Evolutionary conservation across 345 rosid genomes (phyloP), one percentile per base, ranked within the genome.

Genomic region (Eucalyptus dawsonii): DNA sequence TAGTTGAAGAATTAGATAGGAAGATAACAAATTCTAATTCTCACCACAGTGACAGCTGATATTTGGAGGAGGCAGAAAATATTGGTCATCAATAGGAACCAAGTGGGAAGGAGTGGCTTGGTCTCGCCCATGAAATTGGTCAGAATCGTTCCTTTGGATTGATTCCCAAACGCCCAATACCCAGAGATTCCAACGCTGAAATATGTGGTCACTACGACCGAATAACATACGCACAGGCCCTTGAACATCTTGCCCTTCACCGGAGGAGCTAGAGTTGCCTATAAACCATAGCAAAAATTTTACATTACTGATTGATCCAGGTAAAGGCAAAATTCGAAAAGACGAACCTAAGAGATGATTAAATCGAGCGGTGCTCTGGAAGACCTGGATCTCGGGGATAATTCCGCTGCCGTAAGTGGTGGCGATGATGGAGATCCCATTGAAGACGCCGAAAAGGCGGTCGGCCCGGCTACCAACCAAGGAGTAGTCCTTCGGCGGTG

Each of bases 181-280:
- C 97, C 95, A 14, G 95, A 94, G 44, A 95, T 87, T 2, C 89
- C 94, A 21, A 93, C 94, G 49, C 95, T 91, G 90, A 92, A 92
- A 86, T 50, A 94, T 13, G 96, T 91, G 88, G 56, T 62, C 11
- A 88, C 86, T 87, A 90, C 88, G 27, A 94, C 95, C 15, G 89
- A 87, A 80, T 92, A 95, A 86, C 96, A 95, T 1, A 94, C 50
- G 86, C 94, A 93, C 31, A 94, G 87, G 27, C 95, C 97, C 90
- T 93, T 95, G 80, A 94, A 93, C 96, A 94, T 94, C 92, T 95
- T 94, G 42, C 95, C 97, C 90, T 93, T 92, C 21, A 94, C 94
- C 4, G 95, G 96, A 8, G 94, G 92, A 29, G 94, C 95, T 53
- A 95, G 69, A 6, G 97, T 94, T 88, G 96, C 95, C 95, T 92